These are phyloP conservation scores for Trichoderma polysporum DNA, from an alignment of 2,329 filamentous ascomycete species.

Conservation along the genomic window DNA sequence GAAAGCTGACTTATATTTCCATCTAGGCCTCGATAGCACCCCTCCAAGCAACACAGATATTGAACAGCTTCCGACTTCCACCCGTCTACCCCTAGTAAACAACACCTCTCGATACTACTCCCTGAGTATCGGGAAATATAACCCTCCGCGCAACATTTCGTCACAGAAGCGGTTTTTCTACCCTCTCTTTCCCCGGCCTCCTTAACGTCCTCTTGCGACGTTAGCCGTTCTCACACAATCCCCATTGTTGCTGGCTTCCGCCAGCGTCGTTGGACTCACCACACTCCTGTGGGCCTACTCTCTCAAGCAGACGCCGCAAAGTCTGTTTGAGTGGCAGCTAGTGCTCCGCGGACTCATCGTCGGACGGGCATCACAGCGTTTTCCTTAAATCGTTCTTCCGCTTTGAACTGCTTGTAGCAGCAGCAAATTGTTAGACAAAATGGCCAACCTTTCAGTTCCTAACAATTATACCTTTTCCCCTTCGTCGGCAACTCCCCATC, in stretches of 20 bases:
- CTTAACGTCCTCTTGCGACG: conserved; percentile 80
- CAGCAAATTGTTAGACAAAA: conserved; percentile 40
- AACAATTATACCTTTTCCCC: conserved; percentile 80
- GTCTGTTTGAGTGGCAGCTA: conserved; percentile 98
- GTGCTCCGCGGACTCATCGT: conserved; percentile 76
- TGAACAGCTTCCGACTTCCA: conserved; percentile 19
- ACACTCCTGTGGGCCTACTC: conserved; percentile 89
- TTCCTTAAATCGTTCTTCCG: conserved; percentile 22
- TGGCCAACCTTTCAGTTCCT: conserved; percentile 81
- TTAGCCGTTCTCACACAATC: conserved; percentile 43
- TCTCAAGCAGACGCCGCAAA: conserved; percentile 90
- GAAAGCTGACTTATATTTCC: background rate
- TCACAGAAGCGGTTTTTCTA: conserved; percentile 78
- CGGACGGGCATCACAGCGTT: conserved; percentile 31
- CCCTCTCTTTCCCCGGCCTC: conserved; percentile 80
- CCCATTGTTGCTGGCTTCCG: conserved; percentile 77
- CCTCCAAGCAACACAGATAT: conserved; percentile 26
- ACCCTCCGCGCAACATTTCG: conserved; percentile 77
- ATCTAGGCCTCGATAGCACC: conserved; percentile 61
- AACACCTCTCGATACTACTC: conserved; percentile 63
- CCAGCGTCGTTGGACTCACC: conserved; percentile 68
- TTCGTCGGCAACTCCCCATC: conserved; percentile 78
- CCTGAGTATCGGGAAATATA: conserved; percentile 74
- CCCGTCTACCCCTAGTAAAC: conserved; percentile 16
- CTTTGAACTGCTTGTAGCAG: conserved; percentile 24